These are phyloP conservation scores for Crithidia mellificae DNA, from an alignment of 208 protist species.

Conservation along the genomic window DNA sequence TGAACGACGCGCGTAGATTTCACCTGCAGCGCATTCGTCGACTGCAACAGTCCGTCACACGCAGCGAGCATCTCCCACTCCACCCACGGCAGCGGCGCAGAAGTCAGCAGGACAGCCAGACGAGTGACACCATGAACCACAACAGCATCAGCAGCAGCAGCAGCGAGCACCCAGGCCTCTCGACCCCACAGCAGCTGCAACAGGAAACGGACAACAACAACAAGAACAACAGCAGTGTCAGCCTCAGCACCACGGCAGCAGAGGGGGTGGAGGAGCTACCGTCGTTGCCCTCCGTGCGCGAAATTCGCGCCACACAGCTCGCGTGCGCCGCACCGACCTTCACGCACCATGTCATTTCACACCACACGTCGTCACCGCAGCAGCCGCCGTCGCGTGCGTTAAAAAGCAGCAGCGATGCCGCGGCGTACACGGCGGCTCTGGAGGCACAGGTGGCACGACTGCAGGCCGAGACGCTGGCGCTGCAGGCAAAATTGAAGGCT, in stretches of 20 bases:
- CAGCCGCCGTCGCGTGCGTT: not conserved
- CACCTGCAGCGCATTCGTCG: constrained; percentile 62
- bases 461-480: not conserved
- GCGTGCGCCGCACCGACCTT: not conserved
- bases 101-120: too few species aligned
- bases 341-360: constrained; percentile 7
- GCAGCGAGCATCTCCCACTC: not conserved
- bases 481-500: not conserved
- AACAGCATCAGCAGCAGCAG: not conserved
- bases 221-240: not conserved
- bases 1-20: constrained; percentile 65
- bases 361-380: not conserved
- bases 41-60: constrained; percentile 39
- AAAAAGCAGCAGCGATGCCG: not conserved
- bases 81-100: not conserved
- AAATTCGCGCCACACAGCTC: constrained; percentile 19
- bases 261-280: not conserved
- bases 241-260: not conserved
- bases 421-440: constrained; percentile 7
- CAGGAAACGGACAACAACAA: constrained; percentile 6
- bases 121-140: too few species aligned
- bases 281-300: constrained; percentile 29
- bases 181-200: too few species aligned
- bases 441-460: constrained; percentile 4
- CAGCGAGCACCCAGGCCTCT: not conserved